Evolutionary conservation across 2,329 filamentous ascomycete species (phyloP).

Genomic region (Conoideocrella luteorostrata): DNA sequence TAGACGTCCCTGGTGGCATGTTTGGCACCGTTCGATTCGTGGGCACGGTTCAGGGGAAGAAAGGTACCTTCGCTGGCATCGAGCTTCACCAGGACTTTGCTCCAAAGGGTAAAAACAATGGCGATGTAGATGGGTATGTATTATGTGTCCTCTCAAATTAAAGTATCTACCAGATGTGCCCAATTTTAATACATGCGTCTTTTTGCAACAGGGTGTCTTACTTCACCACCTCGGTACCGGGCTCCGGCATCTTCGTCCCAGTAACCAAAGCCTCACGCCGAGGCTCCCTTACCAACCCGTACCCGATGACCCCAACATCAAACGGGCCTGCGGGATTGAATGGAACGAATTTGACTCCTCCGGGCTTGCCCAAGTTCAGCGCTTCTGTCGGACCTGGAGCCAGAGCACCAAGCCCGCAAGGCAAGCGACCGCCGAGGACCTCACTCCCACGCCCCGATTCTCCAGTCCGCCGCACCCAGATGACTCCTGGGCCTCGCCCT

Average conservation of each 20-base stretch:
- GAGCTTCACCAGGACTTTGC: slow-evolving; percentile 81
- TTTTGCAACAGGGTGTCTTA: slow-evolving; percentile 54
- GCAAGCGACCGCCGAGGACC: slow-evolving; percentile 59
- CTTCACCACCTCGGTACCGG: slow-evolving; percentile 71
- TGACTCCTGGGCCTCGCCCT: slow-evolving; percentile 52
- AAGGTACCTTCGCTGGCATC: slow-evolving; percentile 85
- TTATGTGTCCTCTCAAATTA: neutral
- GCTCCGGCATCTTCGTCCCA: slow-evolving; percentile 90
- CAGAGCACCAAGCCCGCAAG: slow-evolving; percentile 63
- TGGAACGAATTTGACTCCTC: slow-evolving; percentile 55
- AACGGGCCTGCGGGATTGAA: slow-evolving; percentile 51
- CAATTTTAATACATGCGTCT: no score
- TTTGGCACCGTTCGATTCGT: slow-evolving; percentile 83
- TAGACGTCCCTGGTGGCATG: slow-evolving; percentile 94
- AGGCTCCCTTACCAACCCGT: slow-evolving; percentile 46
- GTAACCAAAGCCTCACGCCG: slow-evolving; percentile 71
- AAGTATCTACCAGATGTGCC: neutral
- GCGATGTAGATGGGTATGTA: slow-evolving; percentile 85
- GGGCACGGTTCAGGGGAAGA: slow-evolving; percentile 80
- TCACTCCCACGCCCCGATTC: slow-evolving; percentile 87
- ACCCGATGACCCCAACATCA: slow-evolving; percentile 64
- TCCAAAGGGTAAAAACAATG: slow-evolving; percentile 83
- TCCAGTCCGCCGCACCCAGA: slow-evolving; percentile 63
- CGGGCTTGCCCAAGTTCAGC: slow-evolving; percentile 71
- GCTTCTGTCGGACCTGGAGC: slow-evolving; percentile 72